phyloP scores from a whole-genome alignment of 2,329 filamentous ascomycete genomes.

The Claviceps paspali region DNA sequence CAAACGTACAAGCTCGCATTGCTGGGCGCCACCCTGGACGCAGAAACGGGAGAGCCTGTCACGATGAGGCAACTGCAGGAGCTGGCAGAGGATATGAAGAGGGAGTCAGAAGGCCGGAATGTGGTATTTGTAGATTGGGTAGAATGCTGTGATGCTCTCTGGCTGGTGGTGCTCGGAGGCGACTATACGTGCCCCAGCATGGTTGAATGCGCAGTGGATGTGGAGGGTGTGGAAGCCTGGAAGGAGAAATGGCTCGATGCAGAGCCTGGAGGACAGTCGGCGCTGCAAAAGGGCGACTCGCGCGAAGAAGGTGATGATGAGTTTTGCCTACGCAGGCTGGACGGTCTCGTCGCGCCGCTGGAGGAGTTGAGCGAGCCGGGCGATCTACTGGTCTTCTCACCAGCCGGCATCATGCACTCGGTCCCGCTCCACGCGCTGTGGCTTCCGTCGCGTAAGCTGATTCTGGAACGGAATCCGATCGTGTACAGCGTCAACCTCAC shows the following conservation, averaged over 20 bases:
- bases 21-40: background rate
- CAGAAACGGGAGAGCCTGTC: background rate
- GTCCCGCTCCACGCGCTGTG: slow-evolving; percentile 4
- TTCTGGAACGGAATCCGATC: slow-evolving; percentile 3
- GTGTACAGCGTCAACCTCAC: slow-evolving; percentile 4
- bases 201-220: background rate
- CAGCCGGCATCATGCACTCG: slow-evolving; percentile 3
- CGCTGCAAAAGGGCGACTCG: background rate
- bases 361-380: background rate
- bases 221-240: background rate
- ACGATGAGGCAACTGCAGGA: background rate
- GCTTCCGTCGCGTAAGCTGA: background rate
- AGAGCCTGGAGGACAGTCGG: background rate
- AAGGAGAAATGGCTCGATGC: slow-evolving; percentile 1
- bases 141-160: background rate
- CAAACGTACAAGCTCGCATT: too few relatives aligned
- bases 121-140: background rate
- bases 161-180: background rate
- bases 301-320: background rate
- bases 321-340: slow-evolving; percentile 1
- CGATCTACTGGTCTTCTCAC: slow-evolving; percentile 3
- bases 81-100: background rate
- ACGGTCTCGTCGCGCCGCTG: slow-evolving; percentile 2
- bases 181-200: background rate
- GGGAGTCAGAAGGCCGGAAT: background rate